Evolutionary conservation across 352 stramenopile species (phyloP), one percentile per base, ranked within the genome.

Genomic region (Heterotrichella gracilis): DNA sequence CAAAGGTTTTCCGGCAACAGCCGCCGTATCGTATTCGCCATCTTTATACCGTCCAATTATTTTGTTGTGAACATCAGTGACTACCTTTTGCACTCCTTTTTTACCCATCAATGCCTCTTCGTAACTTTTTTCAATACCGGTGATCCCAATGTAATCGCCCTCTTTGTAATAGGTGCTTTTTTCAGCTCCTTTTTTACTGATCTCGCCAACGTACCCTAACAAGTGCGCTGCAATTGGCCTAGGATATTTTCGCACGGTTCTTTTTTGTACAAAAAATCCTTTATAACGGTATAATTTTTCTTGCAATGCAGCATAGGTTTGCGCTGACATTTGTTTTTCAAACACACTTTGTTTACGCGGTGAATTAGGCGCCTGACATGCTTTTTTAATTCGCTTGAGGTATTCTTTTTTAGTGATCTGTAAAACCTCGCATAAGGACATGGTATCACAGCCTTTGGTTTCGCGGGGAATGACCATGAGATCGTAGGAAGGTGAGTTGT

Each of bases 51-150:
- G 9, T 53, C 32, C 32, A 9, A 53, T n/a, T 9, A n/a, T 53
- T 53, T 53, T 53, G n/a, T 53, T 53, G 32, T 53, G 32, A 53
- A 53, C 32, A 53, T 53, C 32, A n/a, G 32, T 53, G 32, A 53
- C n/a, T 9, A n/a, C 32, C 9, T 17, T 53, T n/a, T 53, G 32
- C n/a, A n/a, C n/a, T 53, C 32, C 32, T n/a, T 53, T 53, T 53
- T 53, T 53, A 17, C 32, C 32, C 9, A 9, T 9, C n/a, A 53
- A 53, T n/a, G 32, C 32, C n/a, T 53, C 32, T n/a, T 53, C 32
- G 32, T 53, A 53, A n/a, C 32, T n/a, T 53, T 53, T 53, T n/a
- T 53, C 32, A 53, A 53, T 53, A 17, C 32, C 32, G n/a, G 9
- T 53, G 32, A 53, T 53, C 9, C 32, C 32, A 53, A 53, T 53